Percentiles rank a stretch among this genome's conserved stretches.
Conservation (phyloP, 139 green algal genomes). For the Chlorella sp. region DNA sequence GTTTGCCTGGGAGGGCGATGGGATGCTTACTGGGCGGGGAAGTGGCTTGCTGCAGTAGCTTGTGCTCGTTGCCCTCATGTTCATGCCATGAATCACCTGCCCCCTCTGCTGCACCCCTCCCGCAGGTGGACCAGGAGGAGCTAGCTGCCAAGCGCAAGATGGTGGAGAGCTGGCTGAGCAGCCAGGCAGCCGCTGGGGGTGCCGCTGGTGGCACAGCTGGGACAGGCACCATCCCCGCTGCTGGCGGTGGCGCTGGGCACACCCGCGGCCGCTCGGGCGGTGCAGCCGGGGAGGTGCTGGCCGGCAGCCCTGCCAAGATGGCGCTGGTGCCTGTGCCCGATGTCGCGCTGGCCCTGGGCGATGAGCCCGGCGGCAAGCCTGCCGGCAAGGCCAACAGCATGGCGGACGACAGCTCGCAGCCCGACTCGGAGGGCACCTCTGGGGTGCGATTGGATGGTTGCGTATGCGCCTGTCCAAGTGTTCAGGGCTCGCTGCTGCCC, state of each 20-base stretch:
- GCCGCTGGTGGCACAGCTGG: not conserved
- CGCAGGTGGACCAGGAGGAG: not conserved
- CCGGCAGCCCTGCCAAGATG: not conserved
- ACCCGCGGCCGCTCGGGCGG: not conserved
- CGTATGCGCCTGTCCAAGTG: too few species aligned
- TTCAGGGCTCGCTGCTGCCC: too few species aligned
- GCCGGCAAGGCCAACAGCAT: not conserved
- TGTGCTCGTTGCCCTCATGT: too few species aligned
- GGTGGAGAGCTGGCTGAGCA: slow-evolving; percentile 3
- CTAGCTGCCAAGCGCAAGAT: slow-evolving; percentile 16
- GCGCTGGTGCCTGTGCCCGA: not conserved
- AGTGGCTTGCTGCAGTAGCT: too few species aligned
- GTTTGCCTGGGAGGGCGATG: too few species aligned
- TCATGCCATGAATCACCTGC: too few species aligned
- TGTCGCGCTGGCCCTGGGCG: not conserved
- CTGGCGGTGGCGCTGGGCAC: not conserved
- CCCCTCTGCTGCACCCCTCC: too few species aligned
- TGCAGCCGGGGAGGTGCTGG: not conserved
- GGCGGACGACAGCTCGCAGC: too few species aligned
- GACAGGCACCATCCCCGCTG: not conserved
- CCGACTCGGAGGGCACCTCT: too few species aligned
- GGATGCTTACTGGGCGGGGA: too few species aligned
- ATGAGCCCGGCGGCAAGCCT: not conserved
- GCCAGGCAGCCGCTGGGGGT: not conserved
- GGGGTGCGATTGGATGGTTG: too few species aligned